These are phyloP conservation scores for Phytophthora quininea DNA, from an alignment of 352 stramenopile genomes.

Conservation along the genomic window DNA sequence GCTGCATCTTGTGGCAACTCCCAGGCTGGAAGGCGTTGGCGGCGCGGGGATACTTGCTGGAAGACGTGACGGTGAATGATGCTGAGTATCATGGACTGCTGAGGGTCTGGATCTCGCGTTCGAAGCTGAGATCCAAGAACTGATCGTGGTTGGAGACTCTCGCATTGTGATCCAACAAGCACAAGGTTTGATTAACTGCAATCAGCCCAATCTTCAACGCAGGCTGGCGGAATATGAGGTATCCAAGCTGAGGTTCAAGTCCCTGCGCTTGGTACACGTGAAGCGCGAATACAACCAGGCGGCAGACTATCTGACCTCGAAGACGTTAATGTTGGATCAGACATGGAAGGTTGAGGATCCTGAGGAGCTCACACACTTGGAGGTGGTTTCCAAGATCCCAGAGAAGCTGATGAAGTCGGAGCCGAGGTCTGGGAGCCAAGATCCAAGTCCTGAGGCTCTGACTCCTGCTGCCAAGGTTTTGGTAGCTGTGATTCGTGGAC, in stretches of 20 bases:
- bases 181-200: background rate
- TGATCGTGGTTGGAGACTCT: background rate
- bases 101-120: background rate
- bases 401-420: background rate
- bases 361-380: background rate
- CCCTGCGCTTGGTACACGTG: background rate
- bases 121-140: background rate
- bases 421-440: background rate
- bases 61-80: background rate
- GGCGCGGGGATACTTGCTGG: background rate
- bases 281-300: background rate
- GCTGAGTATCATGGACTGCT: background rate
- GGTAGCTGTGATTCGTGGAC: background rate
- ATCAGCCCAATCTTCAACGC: background rate
- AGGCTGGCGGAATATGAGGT: background rate
- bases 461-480: background rate
- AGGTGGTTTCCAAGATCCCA: background rate
- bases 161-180: background rate
- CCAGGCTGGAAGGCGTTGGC: background rate
- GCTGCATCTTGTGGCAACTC: background rate
- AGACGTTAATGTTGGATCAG: background rate
- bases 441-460: background rate
- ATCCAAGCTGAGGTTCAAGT: background rate
- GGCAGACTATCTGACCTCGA: background rate
- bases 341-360: background rate